Evolutionary conservation across 2,329 filamentous ascomycete genomes (phyloP), one percentile per base, ranked within the genome.

Genomic region (Talaromyces rugulosus): DNA sequence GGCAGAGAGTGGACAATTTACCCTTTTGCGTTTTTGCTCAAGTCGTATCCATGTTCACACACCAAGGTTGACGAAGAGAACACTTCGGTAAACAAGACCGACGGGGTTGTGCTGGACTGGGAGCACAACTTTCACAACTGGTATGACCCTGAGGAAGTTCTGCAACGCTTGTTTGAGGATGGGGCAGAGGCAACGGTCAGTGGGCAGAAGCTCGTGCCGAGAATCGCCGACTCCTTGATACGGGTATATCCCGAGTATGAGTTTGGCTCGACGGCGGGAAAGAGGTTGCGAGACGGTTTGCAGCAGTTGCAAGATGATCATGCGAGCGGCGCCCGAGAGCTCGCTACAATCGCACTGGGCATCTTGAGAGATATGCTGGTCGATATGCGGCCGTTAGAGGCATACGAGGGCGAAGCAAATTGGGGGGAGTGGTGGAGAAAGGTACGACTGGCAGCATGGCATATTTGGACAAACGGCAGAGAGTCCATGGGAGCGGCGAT

Each of bases 401-500:
- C 53, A 18, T n/a, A 54, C 23, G 51, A 9, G 4, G 54, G 65
- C 1, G 63, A 64, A 1, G 64, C 61, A n/a, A 65, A 69, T 2
- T 62, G 61, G 61, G 60, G 64, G 3, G 72, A 70, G 6, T 87
- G 85, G 81, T 89, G 86, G 85, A 72, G 71, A 30, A 80, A 78
- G 31, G 70, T 83, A n/a, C 78, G 84, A 14, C 80, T 84, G 75
- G 79, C 78, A 2, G 84, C 81, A 2, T 89, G 87, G 83, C 84
- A 88, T 70, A 74, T 90, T 1, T 85, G 83, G 72, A 87, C 87
- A 67, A 86, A 87, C 59, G 85, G 86, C 0, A 81, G 86, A n/a
- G 85, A 87, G 64, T 87, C 83, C 69, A 89, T 89, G 86, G 82
- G 82, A 0, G 83, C 86, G 0, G 82, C 86, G 1, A 85, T 88